phyloP scores from a whole-genome alignment of 2,329 filamentous ascomycete species.

The Macrophomina tecta region DNA sequence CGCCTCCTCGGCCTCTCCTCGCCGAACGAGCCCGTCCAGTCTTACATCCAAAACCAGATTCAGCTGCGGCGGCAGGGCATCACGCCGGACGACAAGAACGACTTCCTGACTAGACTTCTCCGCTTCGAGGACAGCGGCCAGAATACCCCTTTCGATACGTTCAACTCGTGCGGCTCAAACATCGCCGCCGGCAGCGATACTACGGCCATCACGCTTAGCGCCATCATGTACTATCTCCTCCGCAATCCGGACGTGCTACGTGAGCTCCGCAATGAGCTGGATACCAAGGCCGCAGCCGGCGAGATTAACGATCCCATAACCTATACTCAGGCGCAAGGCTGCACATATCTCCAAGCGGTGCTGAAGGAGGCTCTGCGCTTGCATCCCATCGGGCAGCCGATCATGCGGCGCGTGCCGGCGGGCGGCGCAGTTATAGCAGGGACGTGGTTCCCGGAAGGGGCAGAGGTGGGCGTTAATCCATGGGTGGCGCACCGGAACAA shows the following conservation, averaged over 20 bases:
- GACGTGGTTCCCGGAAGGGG: slow-evolving; percentile 32
- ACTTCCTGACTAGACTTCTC: slow-evolving; percentile 39
- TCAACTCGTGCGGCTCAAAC: slow-evolving; percentile 45
- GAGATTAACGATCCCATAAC: background rate
- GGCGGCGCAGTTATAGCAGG: slow-evolving; percentile 35
- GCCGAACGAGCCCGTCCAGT: slow-evolving; percentile 30
- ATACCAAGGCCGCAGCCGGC: accelerated
- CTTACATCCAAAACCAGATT: slow-evolving; percentile 35
- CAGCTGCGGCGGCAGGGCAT: slow-evolving; percentile 43
- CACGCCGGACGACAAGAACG: slow-evolving; percentile 39
- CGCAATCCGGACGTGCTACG: slow-evolving; percentile 32
- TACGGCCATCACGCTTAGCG: slow-evolving; percentile 35
- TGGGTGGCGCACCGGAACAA: slow-evolving; percentile 35
- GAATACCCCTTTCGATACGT: slow-evolving; percentile 39
- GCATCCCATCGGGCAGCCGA: background rate
- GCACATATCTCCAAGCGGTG: slow-evolving; percentile 44
- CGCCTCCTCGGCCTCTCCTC: slow-evolving; percentile 33
- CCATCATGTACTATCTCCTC: slow-evolving; percentile 41
- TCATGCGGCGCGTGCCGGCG: slow-evolving; percentile 38
- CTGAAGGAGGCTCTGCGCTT: slow-evolving; percentile 49
- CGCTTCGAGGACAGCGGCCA: slow-evolving; percentile 42
- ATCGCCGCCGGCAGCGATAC: slow-evolving; percentile 38
- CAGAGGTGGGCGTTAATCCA: slow-evolving; percentile 41
- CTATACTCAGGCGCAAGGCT: background rate
- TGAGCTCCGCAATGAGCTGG: slow-evolving; percentile 14